phyloP scores from a whole-genome alignment of 139 green algal genomes.

The Asterochloris sp. region DNA sequence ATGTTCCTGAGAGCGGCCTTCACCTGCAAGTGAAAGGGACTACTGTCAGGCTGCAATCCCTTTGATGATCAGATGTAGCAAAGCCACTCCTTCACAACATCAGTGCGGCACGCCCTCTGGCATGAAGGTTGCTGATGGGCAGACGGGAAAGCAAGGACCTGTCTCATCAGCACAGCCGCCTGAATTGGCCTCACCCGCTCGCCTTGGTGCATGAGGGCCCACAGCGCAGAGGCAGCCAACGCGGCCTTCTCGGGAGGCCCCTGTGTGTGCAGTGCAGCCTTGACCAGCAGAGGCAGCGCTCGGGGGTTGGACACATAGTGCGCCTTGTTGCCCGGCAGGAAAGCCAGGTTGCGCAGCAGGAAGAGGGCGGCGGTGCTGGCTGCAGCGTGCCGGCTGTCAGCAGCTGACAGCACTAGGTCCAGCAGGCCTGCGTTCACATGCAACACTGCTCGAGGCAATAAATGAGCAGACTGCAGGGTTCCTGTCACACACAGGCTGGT shows the following conservation, averaged over 20 bases:
- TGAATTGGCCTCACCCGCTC: conserved; percentile 38
- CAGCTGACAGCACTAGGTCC: conserved; percentile 29
- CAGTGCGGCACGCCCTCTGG: not conserved
- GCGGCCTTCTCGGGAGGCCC: conserved; percentile 27
- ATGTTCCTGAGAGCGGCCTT: conserved; percentile 1
- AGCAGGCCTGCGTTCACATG: conserved; percentile 24
- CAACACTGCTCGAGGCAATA: not conserved
- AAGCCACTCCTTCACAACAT: not conserved
- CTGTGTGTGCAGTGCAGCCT: conserved; percentile 28
- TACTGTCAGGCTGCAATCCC: not conserved
- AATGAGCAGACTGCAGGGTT: not conserved
- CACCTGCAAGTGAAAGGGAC: not conserved
- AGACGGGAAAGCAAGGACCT: not conserved
- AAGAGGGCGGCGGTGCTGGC: conserved; percentile 21
- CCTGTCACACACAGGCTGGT: not conserved
- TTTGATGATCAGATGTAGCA: not conserved
- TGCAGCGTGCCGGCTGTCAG: conserved; percentile 11
- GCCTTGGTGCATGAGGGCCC: conserved; percentile 45
- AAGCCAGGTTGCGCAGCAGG: conserved; percentile 54
- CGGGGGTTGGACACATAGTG: conserved; percentile 43
- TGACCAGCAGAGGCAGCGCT: conserved; percentile 46
- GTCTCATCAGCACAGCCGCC: not conserved
- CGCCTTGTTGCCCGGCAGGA: conserved; percentile 37
- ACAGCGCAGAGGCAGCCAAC: conserved; percentile 43
- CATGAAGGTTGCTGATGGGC: not conserved